These are phyloP conservation scores for Claviceps sp. DNA, from an alignment of 2,329 filamentous ascomycete genomes.

Conservation along the genomic window DNA sequence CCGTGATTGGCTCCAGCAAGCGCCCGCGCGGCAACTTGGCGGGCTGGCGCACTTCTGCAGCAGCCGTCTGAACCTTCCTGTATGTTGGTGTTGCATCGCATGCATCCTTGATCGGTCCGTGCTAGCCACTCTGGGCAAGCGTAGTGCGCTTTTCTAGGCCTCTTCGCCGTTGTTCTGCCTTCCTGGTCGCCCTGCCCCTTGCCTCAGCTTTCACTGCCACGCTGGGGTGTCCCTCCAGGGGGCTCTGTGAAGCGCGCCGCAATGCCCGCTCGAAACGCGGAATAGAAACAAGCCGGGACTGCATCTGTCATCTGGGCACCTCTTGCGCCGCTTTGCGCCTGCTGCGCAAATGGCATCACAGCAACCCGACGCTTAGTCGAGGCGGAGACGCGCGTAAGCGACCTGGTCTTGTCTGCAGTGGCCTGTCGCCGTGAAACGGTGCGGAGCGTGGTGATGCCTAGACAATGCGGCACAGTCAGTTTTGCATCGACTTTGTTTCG, in stretches of 20 bases:
- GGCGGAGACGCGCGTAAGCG: too few relatives aligned
- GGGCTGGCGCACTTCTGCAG: not conserved
- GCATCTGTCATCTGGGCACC: not conserved
- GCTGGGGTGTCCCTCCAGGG: not conserved
- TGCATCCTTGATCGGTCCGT: not conserved
- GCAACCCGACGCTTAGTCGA: not conserved
- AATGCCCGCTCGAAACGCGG: too few relatives aligned
- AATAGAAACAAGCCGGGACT: constrained; percentile 2
- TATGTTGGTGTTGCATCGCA: not conserved
- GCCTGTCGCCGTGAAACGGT: not conserved
- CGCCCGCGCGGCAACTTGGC: constrained; percentile 3
- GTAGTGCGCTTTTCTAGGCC: not conserved
- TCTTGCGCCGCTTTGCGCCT: not conserved
- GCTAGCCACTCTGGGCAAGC: not conserved
- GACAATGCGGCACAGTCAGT: not conserved
- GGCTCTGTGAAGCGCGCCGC: too few relatives aligned
- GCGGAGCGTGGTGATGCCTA: not conserved
- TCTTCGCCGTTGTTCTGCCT: not conserved
- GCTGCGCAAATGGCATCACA: not conserved
- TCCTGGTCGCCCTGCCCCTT: not conserved
- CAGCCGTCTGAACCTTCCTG: not conserved
- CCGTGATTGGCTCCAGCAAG: constrained; percentile 6
- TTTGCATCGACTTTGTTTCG: not conserved
- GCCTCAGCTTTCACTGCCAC: constrained; percentile 4
- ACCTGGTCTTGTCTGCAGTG: too few relatives aligned